Evolutionary conservation across 805 yeast genomes (phyloP).

Genomic region (Kodamaea hsintzibuensis): DNA sequence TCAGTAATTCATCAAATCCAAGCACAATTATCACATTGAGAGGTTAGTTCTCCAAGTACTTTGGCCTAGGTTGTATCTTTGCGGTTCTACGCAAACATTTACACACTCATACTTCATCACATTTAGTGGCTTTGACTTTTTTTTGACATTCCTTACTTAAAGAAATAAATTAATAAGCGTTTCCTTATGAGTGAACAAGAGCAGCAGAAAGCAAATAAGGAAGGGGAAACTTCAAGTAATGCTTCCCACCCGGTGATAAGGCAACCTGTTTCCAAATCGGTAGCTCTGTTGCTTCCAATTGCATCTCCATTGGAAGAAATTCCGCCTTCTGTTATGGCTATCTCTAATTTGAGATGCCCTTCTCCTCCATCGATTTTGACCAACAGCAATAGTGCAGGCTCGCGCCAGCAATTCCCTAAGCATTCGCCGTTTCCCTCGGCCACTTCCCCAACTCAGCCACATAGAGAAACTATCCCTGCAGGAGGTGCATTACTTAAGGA

Average conservation of each 20-base stretch:
- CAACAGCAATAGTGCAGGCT: slow-evolving; percentile 15
- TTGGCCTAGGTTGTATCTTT: neutral
- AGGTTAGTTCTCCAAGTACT: neutral
- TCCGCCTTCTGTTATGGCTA: slow-evolving; percentile 56
- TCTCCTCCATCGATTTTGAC: slow-evolving; percentile 70
- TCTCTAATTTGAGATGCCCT: slow-evolving; percentile 62
- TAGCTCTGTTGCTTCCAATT: neutral
- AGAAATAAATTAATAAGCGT: neutral
- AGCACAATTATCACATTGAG: neutral
- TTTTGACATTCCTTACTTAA: neutral
- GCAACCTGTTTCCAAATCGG: neutral
- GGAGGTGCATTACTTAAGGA: slow-evolving; percentile 47
- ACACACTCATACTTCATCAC: neutral
- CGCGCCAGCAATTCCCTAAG: slow-evolving; percentile 4
- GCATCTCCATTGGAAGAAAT: slow-evolving; percentile 15
- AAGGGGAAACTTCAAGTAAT: neutral
- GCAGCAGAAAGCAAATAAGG: neutral
- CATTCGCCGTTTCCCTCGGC: slow-evolving; percentile 1
- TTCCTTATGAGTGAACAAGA: neutral
- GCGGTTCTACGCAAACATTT: neutral
- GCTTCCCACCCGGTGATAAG: neutral
- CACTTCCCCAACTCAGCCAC: slow-evolving; percentile 8
- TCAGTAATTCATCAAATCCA: neutral
- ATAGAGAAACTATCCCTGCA: slow-evolving; percentile 40
- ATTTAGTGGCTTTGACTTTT: neutral